These are phyloP conservation scores for Gastrolobium bilobum DNA, from an alignment of 306 rosid genomes.

Conservation along the genomic window DNA sequence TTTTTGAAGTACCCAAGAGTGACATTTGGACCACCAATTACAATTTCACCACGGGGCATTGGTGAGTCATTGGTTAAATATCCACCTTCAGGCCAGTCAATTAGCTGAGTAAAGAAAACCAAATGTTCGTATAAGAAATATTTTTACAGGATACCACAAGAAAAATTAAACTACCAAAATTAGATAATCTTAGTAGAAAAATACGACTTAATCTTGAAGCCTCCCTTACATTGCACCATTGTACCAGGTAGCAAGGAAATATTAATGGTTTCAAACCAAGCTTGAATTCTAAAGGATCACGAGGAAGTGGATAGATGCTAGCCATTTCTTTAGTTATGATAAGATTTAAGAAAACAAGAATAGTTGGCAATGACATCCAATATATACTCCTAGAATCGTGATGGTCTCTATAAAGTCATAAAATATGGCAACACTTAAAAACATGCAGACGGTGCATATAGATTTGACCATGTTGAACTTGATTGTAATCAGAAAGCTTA, in stretches of 20 bases:
- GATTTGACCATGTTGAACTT: background rate
- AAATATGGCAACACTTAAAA: background rate
- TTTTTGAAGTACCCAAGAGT: constrained; percentile 91
- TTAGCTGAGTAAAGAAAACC: constrained; percentile 58
- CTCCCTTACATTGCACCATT: background rate
- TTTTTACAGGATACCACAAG: background rate
- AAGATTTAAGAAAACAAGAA: constrained; percentile 14
- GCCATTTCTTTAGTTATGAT: constrained; percentile 14
- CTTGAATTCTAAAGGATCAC: background rate
- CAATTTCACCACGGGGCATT: constrained; percentile 90
- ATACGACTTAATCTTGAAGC: background rate
- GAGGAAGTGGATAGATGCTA: constrained; percentile 3
- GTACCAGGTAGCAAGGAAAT: background rate
- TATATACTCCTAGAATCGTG: background rate
- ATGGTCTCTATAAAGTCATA: background rate
- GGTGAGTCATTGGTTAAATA: constrained; percentile 73
- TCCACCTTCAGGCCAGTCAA: constrained; percentile 93
- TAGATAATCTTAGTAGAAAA: constrained; percentile 7
- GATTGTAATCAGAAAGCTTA: background rate
- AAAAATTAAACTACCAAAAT: background rate
- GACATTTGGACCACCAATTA: constrained; percentile 92
- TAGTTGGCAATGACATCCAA: background rate
- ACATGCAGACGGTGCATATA: background rate
- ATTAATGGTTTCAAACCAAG: background rate
- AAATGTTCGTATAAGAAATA: constrained; percentile 37